Conservation (phyloP, 1,284 basidiomycete species). For the Retiboletus flavoniger region DNA sequence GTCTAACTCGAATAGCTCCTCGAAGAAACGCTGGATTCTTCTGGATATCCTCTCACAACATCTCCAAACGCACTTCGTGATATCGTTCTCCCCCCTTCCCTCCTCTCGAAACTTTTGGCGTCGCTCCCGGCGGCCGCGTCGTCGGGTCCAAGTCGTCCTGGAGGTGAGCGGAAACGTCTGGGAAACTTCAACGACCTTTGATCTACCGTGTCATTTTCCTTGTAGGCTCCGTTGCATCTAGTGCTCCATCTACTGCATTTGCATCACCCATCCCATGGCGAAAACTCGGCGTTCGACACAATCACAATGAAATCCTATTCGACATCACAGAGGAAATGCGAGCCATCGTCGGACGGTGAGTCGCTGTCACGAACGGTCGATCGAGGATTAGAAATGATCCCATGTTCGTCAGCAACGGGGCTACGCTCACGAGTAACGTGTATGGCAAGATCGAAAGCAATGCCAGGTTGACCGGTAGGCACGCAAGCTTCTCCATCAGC, state of each 20-base stretch:
- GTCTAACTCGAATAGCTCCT: constrained; percentile 60
- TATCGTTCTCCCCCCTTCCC: constrained; percentile 85
- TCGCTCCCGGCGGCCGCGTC: constrained; percentile 47
- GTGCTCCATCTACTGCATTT: constrained; percentile 64
- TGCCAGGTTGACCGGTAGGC: constrained; percentile 73
- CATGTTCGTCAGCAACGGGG: constrained; percentile 61
- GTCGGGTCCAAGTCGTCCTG: constrained; percentile 27
- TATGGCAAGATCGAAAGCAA: constrained; percentile 84
- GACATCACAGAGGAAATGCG: constrained; percentile 86
- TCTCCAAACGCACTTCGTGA: constrained; percentile 89
- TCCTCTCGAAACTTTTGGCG: constrained; percentile 77
- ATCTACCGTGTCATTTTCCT: constrained; percentile 28
- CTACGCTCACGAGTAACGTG: constrained; percentile 68
- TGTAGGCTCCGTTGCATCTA: constrained; percentile 40
- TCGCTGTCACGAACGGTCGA: constrained; percentile 3
- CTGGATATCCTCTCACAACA: constrained; percentile 93
- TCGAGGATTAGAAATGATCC: neutral
- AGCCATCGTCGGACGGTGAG: constrained; percentile 81
- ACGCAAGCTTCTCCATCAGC: neutral
- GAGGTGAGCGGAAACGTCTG: constrained; percentile 19
- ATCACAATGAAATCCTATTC: constrained; percentile 92
- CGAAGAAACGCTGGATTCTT: constrained; percentile 91
- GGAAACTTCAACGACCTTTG: constrained; percentile 18
- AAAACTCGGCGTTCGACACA: constrained; percentile 79
- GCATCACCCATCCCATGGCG: constrained; percentile 95